Evolutionary conservation across 352 stramenopile species (phyloP).

Genomic region (Aphanomyces euteiches): DNA sequence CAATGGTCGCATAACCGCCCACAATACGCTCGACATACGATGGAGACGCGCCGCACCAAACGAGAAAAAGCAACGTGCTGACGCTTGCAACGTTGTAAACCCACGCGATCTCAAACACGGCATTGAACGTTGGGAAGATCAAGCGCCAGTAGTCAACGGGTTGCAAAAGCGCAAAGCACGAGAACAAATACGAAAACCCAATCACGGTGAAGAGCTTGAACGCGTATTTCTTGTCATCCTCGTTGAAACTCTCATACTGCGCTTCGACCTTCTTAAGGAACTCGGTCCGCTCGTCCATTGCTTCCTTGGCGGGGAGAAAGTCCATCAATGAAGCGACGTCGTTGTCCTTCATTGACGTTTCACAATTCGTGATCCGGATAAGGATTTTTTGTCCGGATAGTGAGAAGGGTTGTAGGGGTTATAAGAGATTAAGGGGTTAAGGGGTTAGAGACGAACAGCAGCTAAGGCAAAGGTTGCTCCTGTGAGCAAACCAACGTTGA

Average conservation of each 20-base stretch:
- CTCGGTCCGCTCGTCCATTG: too few relatives aligned
- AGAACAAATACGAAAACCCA: conserved; percentile 7
- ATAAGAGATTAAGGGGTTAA: too few relatives aligned
- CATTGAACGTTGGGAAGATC: conserved; percentile 14
- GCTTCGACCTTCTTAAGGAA: too few relatives aligned
- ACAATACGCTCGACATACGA: conserved; percentile 3
- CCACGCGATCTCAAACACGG: conserved; percentile 18
- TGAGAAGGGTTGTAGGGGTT: too few relatives aligned
- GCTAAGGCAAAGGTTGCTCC: neutral
- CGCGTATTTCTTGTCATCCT: neutral
- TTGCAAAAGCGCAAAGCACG: neutral
- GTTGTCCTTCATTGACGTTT: neutral
- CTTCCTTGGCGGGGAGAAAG: too few relatives aligned
- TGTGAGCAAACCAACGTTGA: conserved; percentile 2
- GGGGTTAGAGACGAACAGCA: too few relatives aligned
- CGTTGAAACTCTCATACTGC: neutral
- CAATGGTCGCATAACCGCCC: neutral
- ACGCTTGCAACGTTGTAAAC: conserved; percentile 13
- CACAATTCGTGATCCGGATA: neutral
- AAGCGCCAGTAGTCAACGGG: conserved; percentile 15
- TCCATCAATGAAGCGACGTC: neutral
- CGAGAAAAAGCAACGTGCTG: neutral
- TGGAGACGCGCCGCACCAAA: neutral
- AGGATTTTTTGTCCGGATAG: neutral
- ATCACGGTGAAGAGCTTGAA: conserved; percentile 5